Evolutionary conservation across 345 rosid species (phyloP), one percentile per base, ranked within the genome.

Genomic region (Salix udensis): DNA sequence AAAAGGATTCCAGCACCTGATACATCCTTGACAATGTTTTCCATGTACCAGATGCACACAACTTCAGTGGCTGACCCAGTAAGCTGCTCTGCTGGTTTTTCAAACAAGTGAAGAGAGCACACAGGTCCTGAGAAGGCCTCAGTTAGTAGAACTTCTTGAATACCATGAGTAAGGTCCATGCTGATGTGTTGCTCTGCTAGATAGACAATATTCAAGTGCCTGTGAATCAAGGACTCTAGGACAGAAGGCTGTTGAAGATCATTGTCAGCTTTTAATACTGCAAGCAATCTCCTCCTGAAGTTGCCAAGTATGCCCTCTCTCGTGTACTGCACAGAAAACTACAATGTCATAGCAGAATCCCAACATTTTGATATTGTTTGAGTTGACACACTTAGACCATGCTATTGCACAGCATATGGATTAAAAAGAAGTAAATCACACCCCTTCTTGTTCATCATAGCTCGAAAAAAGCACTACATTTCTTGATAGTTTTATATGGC

Each of bases 41-140:
- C 98, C 68, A 96, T 88, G 87, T 96, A 96, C 99, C 99, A 96
- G 85, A 90, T 94, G 91, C 99, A 94, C 12, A 94, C 97, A 66
- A 87, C 82, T 86, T 94, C 99, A 76, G 87, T 84, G 67, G 97
- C 96, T 55, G 96, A 88, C 88, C 98, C 99, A 75, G 87, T 83
- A 46, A 84, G 88, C 84, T 83, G 97, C 81, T 94, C 97, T 16
- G 80, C 85, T 82, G 90, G 87, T 80, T 88, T 91, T 76, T 94
- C 97, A 69, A 91, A 93, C 69, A 76, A 61, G 9, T 96, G 98
- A 79, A 96, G 82, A 73, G 86, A 96, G 79, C 92, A 85, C 80
- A 94, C 92, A 28, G 99, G 97, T 78, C 98, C 97, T 7, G 91
- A 89, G 85, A 89, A 96, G 34, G 94, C 91, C 90, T 93, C 99